Evolutionary conservation across 1,284 basidiomycete species (phyloP), one percentile per base, ranked within the genome.

Genomic region (Porogramme epimiltina): DNA sequence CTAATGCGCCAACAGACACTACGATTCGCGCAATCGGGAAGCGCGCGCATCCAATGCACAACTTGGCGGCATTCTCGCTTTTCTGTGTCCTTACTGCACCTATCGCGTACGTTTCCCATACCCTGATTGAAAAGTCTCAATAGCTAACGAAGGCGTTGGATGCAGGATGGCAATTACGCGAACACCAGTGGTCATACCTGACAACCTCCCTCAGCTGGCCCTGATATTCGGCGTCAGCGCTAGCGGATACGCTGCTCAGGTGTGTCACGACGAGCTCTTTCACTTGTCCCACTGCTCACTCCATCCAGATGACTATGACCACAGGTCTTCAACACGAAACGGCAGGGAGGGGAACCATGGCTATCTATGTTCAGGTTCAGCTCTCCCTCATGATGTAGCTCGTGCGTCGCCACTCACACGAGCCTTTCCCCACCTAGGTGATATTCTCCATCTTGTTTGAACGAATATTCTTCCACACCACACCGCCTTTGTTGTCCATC

Each of bases 11-110:
- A 2, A 18, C 45, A 88, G 87, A 84, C 62, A 82, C 79, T 1
- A 73, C 81, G 0, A 80, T 92, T 34, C 78, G 87, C 3, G 82
- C 82, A 6, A 87, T 92, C 31, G 89, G 89, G 3, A 83, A 79
- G 51, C 78, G 84, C 1, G 88, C 88, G 4, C 85, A 88, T 61
- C 76, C 87, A 0, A 72, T 91, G 55, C 89, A 93, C 62, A 77
- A 80, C 16, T 78, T 91, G 56, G 73, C 76, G 4, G 85, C 80
- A 51, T 91, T 90, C 62, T 82, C 87, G 0, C 68, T 78, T 24
- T 76, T 81, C 59, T 85, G 82, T 52, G 76, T 85, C 6, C 64
- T 87, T 24, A 77, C 79, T 1, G 74, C 79, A 3, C 67, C 71
- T 3, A 55, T 82, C 54, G 77, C 67, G 82, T 82, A 59, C 43